Base-by-base conservation (phyloP, 225 moss, liverwort and hornwort genomes). In the Pseudoscleropodium purum region DNA sequence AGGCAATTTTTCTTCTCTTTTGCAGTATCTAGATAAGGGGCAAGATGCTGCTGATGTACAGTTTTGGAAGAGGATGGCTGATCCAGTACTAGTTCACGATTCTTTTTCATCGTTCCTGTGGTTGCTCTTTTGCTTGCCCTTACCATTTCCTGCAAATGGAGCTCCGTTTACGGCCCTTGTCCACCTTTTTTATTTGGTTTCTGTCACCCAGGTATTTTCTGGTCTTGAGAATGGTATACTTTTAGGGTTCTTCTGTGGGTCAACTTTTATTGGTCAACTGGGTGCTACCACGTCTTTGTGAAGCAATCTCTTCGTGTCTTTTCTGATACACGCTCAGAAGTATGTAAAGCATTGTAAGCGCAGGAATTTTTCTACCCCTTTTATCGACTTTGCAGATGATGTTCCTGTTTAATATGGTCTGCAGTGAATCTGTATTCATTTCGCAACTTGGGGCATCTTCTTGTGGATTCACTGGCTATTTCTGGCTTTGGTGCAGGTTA, bases 31-130 rank as follows among this genome's bases (percentile, higher is more conserved):
- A 84, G 97, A 96, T 61, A 96, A 95, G 88, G 94, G 96, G 65
- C 96, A 96, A 39, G 97, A 98, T 93, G 96, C 95, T 81, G 92
- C 96, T 87, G 98, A 98, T 91, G 96, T 98, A 63, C 98, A 96
- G 75, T 98, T 98, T 89, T 98, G 98, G 98, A 97, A 96, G 93
- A 93, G 95, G 90, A 87, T 95, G 93, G 95, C 97, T 73, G 98
- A 97, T 92, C 97, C 98, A 89, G 94, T 98, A 37, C 92, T 98
- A 91, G 94, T 96, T 70, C 97, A 98, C 88, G 97, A 98, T 91
- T 94, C 98, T 19, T 97, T 98, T 87, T 97, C 97, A 57, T 96
- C 97, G 79, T 90, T 98, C 78, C 83, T 98, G 57, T 97, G 98
- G 98, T 93, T 97, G 51, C 95, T 98, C 68, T 98, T 97, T 89